Percentiles rank a stretch among this genome's conserved stretches.
phyloP scores from a whole-genome alignment of 352 stramenopile genomes.

The Pythium diclinum region DNA sequence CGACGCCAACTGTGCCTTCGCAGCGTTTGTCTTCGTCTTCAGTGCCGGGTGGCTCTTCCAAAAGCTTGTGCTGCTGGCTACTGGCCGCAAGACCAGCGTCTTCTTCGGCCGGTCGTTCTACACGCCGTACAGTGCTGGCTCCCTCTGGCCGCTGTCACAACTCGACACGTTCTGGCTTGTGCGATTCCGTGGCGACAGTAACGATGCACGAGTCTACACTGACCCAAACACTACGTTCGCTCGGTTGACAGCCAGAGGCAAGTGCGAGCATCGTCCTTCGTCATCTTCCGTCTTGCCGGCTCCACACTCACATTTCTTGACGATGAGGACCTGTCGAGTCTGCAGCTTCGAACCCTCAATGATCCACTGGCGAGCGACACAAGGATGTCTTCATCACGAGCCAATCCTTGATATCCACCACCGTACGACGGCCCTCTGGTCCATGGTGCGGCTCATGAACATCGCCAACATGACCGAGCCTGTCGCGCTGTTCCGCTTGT shows the following conservation, averaged over 20 bases:
- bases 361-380: constrained; percentile 20
- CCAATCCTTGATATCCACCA: constrained; percentile 16
- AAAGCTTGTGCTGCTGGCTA: not conserved
- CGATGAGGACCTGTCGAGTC: constrained; percentile 5
- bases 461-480: constrained; percentile 35
- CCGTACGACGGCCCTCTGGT: constrained; percentile 27
- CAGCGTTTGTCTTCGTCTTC: not conserved
- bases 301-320: not conserved
- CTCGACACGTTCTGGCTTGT: constrained; percentile 15
- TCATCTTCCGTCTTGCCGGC: not conserved
- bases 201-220: not conserved
- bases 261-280: not conserved
- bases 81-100: not conserved
- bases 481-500: constrained; percentile 24
- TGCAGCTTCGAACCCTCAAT: constrained; percentile 17
- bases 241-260: too few relatives aligned
- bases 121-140: constrained; percentile 27
- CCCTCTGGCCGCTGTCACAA: constrained; percentile 17
- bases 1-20: constrained; percentile 11
- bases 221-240: not conserved
- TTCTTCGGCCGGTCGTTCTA: constrained; percentile 20
- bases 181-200: not conserved
- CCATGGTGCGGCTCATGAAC: constrained; percentile 32
- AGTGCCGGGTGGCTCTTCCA: not conserved
- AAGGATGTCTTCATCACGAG: constrained; percentile 21